Conservation (phyloP, 352 stramenopile species). For the Albugo laibachii region DNA sequence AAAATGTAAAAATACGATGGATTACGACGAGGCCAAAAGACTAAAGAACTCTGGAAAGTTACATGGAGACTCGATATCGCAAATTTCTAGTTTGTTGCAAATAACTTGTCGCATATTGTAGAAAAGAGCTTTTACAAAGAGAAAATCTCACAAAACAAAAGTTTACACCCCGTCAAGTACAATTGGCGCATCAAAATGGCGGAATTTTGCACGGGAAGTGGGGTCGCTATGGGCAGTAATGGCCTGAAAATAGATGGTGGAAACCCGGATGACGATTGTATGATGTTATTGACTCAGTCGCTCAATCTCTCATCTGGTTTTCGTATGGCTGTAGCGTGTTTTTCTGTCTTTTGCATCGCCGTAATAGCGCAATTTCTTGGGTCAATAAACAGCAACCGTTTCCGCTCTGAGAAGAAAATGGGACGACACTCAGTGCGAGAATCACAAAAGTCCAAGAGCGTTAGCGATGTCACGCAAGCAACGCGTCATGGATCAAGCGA, state of each 20-base stretch:
- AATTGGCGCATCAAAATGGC: slow-evolving; percentile 3
- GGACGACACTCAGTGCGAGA: neutral
- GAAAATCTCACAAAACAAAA: no score
- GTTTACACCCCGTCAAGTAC: neutral
- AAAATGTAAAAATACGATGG: no score
- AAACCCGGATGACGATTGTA: slow-evolving; percentile 27
- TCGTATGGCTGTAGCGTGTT: slow-evolving; percentile 18
- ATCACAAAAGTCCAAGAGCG: no score
- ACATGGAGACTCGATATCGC: no score
- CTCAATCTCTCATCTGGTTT: slow-evolving; percentile 30
- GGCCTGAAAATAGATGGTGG: slow-evolving; percentile 29
- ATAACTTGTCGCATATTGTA: no score
- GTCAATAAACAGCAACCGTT: slow-evolving; percentile 16
- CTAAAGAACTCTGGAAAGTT: no score
- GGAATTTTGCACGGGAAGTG: slow-evolving; percentile 35
- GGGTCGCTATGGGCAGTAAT: slow-evolving; percentile 36
- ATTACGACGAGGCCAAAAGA: no score
- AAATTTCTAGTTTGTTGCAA: no score
- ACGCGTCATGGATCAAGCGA: no score
- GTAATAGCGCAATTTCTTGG: slow-evolving; percentile 37
- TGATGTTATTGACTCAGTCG: slow-evolving; percentile 33
- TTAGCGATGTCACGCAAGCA: no score
- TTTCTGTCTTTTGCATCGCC: slow-evolving; percentile 29
- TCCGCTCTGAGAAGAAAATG: slow-evolving; percentile 23
- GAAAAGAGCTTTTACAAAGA: no score